Evolutionary conservation across 148 eudicot genomes (phyloP).

Genomic region (Rhododendron williamsianum): DNA sequence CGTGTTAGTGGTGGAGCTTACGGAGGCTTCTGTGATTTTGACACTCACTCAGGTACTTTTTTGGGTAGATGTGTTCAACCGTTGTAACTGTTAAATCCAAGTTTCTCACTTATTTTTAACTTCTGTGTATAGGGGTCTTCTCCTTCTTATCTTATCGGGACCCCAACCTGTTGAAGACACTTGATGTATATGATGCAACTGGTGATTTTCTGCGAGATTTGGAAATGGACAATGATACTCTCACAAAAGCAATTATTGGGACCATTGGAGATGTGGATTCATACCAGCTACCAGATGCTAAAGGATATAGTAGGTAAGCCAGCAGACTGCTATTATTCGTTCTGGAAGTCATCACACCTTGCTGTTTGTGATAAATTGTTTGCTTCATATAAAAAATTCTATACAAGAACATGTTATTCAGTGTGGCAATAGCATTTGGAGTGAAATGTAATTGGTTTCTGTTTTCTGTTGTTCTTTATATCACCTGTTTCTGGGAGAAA

Average conservation of each 20-base stretch:
- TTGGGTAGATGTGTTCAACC: background rate
- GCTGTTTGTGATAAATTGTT: background rate
- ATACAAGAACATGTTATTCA: background rate
- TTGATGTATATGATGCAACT: conserved; percentile 88
- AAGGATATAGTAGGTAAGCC: conserved; percentile 92
- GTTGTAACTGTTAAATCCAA: conserved; percentile 2
- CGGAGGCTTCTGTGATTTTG: conserved; percentile 96
- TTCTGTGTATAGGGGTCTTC: conserved; percentile 63
- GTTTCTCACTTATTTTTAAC: conserved; percentile 12
- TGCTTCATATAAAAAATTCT: background rate
- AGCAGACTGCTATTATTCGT: background rate
- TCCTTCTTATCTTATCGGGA: conserved; percentile 91
- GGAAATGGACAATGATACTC: conserved; percentile 89
- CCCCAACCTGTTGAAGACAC: conserved; percentile 91
- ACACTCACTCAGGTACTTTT: conserved; percentile 79
- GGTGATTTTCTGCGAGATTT: conserved; percentile 67
- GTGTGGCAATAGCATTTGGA: background rate
- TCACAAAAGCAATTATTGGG: conserved; percentile 97
- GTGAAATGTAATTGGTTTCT: background rate
- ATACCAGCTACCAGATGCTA: conserved; percentile 97
- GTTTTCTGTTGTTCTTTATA: background rate
- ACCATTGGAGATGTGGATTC: conserved; percentile 95
- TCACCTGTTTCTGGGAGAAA: background rate
- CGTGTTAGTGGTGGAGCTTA: conserved; percentile 99
- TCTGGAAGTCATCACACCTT: background rate